Evolutionary conservation across 257 asterid genomes (phyloP), one percentile per base, ranked within the genome.

Genomic region (Plectranthus barbatus): DNA sequence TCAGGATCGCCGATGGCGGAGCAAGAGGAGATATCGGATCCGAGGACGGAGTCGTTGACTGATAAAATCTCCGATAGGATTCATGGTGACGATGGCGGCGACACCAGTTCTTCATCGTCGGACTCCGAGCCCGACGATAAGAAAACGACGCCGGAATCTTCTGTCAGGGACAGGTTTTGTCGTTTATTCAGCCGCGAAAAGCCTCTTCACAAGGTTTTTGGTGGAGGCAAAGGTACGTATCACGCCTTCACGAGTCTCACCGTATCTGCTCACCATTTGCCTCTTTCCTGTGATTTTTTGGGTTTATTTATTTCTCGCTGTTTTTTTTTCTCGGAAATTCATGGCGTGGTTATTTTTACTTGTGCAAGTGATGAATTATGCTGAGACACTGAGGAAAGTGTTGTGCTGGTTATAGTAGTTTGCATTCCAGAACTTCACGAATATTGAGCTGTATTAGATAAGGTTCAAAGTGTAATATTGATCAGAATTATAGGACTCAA

Each of bases 171-270:
- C 41, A 81, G 79, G 86, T 31, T 73, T 60, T 71, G 41, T 66
- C 80, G 87, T 1, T 59, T 84, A 68, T 86, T 91, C 53, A 86
- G 90, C 51, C 79, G 90, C 29, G 86, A 88, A 48, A 83, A 74
- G 64, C 90, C 96, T 18, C 87, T 86, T 64, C 95, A 88, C 81
- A 71, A 79, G 76, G 92, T 80, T 46, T 82, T 91, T 14, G 95
- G 90, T 42, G 98, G 96, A 49, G 96, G 95, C 67, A 86, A 84
- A 74, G 91, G 96, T 91, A 78, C 58, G 93, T 72, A 55, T 65
- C 13, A 57, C 55, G 50, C 50, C 21, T 48, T 48, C 51, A 21
- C 31, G 10, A 33, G 6, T 42, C 33, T 17, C 9, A 45, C 21
- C 69, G 23, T 56, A 29, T 42, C 15, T 62, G 23, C 4, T 56